These are phyloP conservation scores for cucumber (Cucumis sativus) DNA, from an alignment of 306 rosid genomes.

Conservation along the genomic window Cucumber_9930_V3 NC_026661.2:19566001-19566500, in stretches of 20 bases:
- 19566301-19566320: conserved; percentile 4
- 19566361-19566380: not conserved
- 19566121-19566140: not conserved
- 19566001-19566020: not conserved
- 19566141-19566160: not conserved
- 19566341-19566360: too few species aligned
- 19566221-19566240: conserved; percentile 11
- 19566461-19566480: too few species aligned
- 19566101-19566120: not conserved
- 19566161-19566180: not conserved
- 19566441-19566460: not conserved
- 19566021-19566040: not conserved
- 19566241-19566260: not conserved
- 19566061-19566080: not conserved
- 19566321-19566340: not conserved
- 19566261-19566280: conserved; percentile 3
- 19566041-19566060: not conserved
- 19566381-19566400: not conserved
- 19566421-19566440: not conserved
- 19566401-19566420: not conserved
- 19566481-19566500: too few species aligned
- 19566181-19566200: not conserved
- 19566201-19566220: conserved; percentile 1
- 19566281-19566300: not conserved
- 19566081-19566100: not conserved